phyloP scores from a whole-genome alignment of 1,139 yeast species.

The Pichia sp. region DNA sequence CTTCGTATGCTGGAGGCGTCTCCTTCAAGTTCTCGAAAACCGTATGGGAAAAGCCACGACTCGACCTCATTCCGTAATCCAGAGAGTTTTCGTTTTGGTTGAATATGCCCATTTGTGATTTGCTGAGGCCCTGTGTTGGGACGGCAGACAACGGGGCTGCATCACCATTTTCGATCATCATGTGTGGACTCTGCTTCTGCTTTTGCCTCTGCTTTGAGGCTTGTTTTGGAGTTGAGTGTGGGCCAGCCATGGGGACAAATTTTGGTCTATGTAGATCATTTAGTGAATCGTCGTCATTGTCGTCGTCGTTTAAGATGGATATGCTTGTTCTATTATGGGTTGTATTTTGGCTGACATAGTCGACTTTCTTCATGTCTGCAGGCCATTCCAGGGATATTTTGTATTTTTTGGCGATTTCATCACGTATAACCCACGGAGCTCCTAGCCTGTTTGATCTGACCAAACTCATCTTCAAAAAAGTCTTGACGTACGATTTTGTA shows the following conservation, averaged over 20 bases:
- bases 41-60: conserved; percentile 18
- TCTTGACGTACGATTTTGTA: conserved; percentile 84
- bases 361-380: conserved; percentile 34
- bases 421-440: conserved; percentile 96
- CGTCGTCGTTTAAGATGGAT: conserved; percentile 10
- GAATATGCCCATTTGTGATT: conserved; percentile 7
- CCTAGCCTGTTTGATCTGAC: conserved; percentile 81
- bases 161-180: neutral
- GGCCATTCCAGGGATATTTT: conserved; percentile 59
- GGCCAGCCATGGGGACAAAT: neutral
- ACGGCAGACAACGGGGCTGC: no score
- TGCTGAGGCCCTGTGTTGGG: neutral
- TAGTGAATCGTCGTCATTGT: neutral
- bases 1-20: conserved; percentile 33
- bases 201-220: neutral
- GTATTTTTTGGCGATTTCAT: conserved; percentile 60
- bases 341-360: conserved; percentile 4
- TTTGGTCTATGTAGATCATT: neutral
- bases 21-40: conserved; percentile 32
- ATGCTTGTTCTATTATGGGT: neutral
- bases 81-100: conserved; percentile 9
- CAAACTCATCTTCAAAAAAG: conserved; percentile 81
- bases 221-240: neutral
- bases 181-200: neutral
- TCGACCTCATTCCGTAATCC: conserved; percentile 17